Percentiles rank a stretch among this genome's conserved stretches.
Conservation (phyloP, 1,284 basidiomycete species). For the Apiotrichum sp. region DNA sequence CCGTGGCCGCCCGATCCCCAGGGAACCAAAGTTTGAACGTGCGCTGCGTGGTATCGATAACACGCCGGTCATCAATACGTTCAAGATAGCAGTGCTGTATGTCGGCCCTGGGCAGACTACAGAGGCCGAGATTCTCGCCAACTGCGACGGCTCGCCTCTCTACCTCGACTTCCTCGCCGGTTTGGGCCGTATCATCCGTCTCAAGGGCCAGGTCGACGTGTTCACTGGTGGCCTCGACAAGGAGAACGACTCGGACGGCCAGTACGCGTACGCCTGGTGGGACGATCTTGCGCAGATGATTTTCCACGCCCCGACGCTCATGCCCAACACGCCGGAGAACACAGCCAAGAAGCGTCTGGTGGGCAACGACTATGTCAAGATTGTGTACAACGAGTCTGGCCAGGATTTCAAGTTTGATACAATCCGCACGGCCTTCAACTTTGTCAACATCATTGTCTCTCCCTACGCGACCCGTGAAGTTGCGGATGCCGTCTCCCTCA, state of each 20-base stretch:
- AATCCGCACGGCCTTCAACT: slow-evolving; percentile 87
- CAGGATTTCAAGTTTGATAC: slow-evolving; percentile 79
- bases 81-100: slow-evolving; percentile 95
- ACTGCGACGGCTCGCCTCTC: slow-evolving; percentile 86
- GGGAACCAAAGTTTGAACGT: slow-evolving; percentile 55
- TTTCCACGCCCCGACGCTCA: slow-evolving; percentile 94
- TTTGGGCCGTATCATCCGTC: slow-evolving; percentile 78
- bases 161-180: slow-evolving; percentile 90
- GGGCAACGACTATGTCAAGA: slow-evolving; percentile 89
- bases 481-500: slow-evolving; percentile 10
- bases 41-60: slow-evolving; percentile 69
- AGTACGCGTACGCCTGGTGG: slow-evolving; percentile 96
- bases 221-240: slow-evolving; percentile 86
- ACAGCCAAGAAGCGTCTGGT: slow-evolving; percentile 86
- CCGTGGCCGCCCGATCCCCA: slow-evolving; percentile 48
- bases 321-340: slow-evolving; percentile 74
- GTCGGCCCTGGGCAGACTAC: slow-evolving; percentile 83
- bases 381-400: slow-evolving; percentile 96
- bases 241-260: slow-evolving; percentile 73
- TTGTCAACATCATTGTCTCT: slow-evolving; percentile 94
- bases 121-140: slow-evolving; percentile 81
- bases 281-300: slow-evolving; percentile 94
- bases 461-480: slow-evolving; percentile 77
- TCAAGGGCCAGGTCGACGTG: slow-evolving; percentile 89
- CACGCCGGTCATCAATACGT: slow-evolving; percentile 92